Conservation (phyloP, 164 flowering plant species). For the Sextonia rubra region DNA sequence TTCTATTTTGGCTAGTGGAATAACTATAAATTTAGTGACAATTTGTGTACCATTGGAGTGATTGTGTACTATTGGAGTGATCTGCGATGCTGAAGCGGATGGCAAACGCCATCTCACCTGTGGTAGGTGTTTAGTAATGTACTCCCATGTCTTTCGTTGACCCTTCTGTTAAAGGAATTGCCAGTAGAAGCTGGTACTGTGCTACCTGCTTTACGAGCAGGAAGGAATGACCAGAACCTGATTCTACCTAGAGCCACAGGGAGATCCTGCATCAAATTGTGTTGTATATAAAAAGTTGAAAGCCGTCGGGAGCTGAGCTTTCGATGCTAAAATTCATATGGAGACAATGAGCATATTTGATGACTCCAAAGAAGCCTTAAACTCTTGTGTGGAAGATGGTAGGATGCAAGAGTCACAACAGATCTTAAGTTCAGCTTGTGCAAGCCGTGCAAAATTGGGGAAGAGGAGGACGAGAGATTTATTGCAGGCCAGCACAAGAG, state of each 20-base stretch:
- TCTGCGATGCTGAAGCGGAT: conserved; percentile 37
- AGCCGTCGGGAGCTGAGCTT: conserved; percentile 14
- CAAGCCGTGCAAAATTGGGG: conserved; percentile 41
- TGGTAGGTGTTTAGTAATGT: conserved; percentile 75
- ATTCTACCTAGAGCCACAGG: conserved; percentile 4
- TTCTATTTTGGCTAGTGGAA: too few species aligned
- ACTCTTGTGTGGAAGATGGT: conserved; percentile 19
- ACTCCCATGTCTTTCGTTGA: conserved; percentile 66
- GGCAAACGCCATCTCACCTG: conserved; percentile 57
- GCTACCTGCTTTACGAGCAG: conserved; percentile 42
- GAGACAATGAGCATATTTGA: conserved; percentile 14
- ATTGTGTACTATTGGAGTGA: too few species aligned
- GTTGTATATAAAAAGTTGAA: conserved; percentile 58
- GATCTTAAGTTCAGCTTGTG: conserved; percentile 27
- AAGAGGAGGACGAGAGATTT: conserved; percentile 26
- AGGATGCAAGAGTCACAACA: conserved; percentile 3
- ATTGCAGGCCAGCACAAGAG: conserved; percentile 43
- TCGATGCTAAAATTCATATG: conserved; percentile 12
- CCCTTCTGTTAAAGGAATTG: conserved; percentile 55
- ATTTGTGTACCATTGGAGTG: too few species aligned
- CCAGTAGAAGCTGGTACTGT: conserved; percentile 74
- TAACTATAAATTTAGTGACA: too few species aligned
- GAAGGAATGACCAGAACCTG: conserved; percentile 27
- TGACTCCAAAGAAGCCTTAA: conserved; percentile 38
- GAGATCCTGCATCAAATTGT: conserved; percentile 52